Evolutionary conservation across 2,329 filamentous ascomycete species (phyloP), one percentile per base, ranked within the genome.

Genomic region (Xylaria sp.): DNA sequence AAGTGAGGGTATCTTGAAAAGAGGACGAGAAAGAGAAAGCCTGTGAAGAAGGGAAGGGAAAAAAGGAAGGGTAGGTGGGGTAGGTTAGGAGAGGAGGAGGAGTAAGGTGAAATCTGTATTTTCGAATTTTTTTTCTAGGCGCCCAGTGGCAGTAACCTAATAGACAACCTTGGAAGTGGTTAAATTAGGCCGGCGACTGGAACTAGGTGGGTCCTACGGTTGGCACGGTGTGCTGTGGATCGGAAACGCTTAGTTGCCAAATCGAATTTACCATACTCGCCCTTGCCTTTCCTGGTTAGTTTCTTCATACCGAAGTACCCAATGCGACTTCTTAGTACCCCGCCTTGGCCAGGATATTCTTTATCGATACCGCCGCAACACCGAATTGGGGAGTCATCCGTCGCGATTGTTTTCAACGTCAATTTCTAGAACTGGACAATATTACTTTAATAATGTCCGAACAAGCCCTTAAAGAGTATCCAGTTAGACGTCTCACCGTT

Each of bases 1-100:
- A 69, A 72, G 69, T 63, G 67, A 65, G 75, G 76, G 77, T 78
- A 78, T 79, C 76, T 78, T 76, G 65, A 68, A 67, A 73, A 71
- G 66, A 66, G 28, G 62, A 70, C 64, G 61, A 72, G 46, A 63
- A 72, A 69, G 69, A 77, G 70, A 76, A 75, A 75, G 73, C 67
- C 71, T 69, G 68, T 73, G 73, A 75, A 70, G 72, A 70, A 72
- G 50, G 65, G 66, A 64, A 67, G 60, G 31, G 60, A 67, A 66
- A 69, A 73, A 69, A 62, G 62, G 69, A 75, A 73, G 73, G 74
- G 74, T 74, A 77, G 76, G 75, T 76, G 74, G 75, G 75, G 76
- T 74, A 74, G 61, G 67, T 52, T 63, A 65, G 71, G 66, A 70
- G 72, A 73, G 63, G 72, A 69, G 72, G 73, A 72, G 59, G 71